Conservation (phyloP, 768 basidiomycete species). For the Lyophyllum decastes region DNA sequence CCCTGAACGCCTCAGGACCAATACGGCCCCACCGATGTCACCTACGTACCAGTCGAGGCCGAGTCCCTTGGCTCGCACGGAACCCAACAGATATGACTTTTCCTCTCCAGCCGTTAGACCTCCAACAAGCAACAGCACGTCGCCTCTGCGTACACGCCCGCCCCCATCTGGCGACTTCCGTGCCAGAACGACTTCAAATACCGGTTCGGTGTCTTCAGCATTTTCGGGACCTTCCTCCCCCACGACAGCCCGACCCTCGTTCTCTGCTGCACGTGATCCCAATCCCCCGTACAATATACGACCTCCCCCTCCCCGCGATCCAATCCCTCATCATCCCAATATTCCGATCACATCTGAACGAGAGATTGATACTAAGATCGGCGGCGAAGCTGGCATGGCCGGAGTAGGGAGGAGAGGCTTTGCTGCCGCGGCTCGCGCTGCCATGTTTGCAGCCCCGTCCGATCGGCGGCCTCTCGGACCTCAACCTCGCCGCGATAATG, state of each 20-base stretch:
- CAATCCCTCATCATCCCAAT: not conserved
- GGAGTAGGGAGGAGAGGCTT: slow-evolving; percentile 88
- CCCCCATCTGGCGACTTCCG: slow-evolving; percentile 21
- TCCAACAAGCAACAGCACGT: slow-evolving; percentile 12
- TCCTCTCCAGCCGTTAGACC: slow-evolving; percentile 18
- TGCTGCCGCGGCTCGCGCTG: slow-evolving; percentile 66
- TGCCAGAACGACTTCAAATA: slow-evolving; percentile 20
- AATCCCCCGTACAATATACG: slow-evolving; percentile 3
- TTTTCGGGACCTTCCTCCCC: slow-evolving; percentile 10
- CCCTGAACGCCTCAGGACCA: slow-evolving; percentile 32
- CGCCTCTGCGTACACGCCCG: slow-evolving; percentile 25
- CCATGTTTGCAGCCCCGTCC: slow-evolving; percentile 33
- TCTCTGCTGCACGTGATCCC: not conserved
- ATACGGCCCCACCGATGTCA: slow-evolving; percentile 26
- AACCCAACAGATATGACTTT: slow-evolving; percentile 13
- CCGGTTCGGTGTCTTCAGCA: slow-evolving; percentile 7
- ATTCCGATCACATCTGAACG: slow-evolving; percentile 24
- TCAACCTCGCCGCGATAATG: slow-evolving; percentile 31
- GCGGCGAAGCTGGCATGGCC: slow-evolving; percentile 86
- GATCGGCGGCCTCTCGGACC: slow-evolving; percentile 17
- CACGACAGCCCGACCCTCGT: slow-evolving; percentile 14
- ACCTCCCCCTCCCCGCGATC: not conserved
- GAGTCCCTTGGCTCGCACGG: slow-evolving; percentile 36
- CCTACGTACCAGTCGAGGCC: slow-evolving; percentile 30
- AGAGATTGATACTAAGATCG: slow-evolving; percentile 68